These are phyloP conservation scores for Binderoboletus segoi DNA, from an alignment of 1,284 basidiomycete species.

Conservation along the genomic window DNA sequence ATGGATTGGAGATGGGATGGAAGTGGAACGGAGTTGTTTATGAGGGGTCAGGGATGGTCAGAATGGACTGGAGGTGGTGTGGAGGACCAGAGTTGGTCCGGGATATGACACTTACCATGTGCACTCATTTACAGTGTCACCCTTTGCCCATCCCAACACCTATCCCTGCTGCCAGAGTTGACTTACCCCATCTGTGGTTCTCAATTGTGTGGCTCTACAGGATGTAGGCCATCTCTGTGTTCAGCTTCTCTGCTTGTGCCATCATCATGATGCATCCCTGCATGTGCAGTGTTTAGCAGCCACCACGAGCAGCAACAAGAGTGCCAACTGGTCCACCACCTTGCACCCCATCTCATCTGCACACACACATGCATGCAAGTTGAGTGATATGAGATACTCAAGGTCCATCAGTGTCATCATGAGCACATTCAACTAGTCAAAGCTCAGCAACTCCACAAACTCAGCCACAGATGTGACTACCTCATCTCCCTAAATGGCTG, in stretches of 20 bases:
- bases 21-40: too few species aligned
- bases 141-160: too few species aligned
- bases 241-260: slow-evolving; percentile 69
- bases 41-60: too few species aligned
- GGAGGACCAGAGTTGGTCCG: too few species aligned
- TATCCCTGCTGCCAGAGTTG: too few species aligned
- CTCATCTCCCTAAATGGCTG: slow-evolving; percentile 70
- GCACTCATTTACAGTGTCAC: too few species aligned
- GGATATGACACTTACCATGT: too few species aligned
- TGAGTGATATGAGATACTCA: slow-evolving; percentile 69
- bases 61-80: too few species aligned
- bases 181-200: slow-evolving; percentile 85
- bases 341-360: slow-evolving; percentile 77
- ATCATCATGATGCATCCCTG: slow-evolving; percentile 69
- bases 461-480: slow-evolving; percentile 85
- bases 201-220: slow-evolving; percentile 82
- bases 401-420: slow-evolving; percentile 60
- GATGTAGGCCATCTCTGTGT: slow-evolving; percentile 73
- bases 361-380: slow-evolving; percentile 76
- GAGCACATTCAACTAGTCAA: slow-evolving; percentile 85
- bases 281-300: slow-evolving; percentile 65
- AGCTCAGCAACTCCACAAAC: slow-evolving; percentile 81
- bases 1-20: too few species aligned
- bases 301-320: slow-evolving; percentile 66
- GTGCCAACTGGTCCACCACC: slow-evolving; percentile 74